phyloP scores from a whole-genome alignment of 2,329 filamentous ascomycete genomes.

The Cercospora sp. region DNA sequence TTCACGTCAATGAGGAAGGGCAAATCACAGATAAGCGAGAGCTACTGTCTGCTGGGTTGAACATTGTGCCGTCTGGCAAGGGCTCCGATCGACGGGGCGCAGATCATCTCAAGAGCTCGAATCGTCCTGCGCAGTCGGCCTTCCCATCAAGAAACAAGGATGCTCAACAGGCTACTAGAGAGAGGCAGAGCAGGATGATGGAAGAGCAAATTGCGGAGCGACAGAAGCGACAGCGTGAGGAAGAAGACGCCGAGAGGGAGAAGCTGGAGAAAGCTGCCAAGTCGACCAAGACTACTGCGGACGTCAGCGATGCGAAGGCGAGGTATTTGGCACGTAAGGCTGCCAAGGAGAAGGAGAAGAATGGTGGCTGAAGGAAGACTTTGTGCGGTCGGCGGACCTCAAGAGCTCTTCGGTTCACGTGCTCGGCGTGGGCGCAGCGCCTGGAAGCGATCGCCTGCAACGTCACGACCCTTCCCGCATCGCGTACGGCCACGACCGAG shows the following conservation, averaged over 20 bases:
- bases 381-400: neutral
- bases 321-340: conserved; percentile 75
- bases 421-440: too few species aligned
- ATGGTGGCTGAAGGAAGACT: conserved; percentile 28
- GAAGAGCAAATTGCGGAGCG: conserved; percentile 73
- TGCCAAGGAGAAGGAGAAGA: conserved; percentile 63
- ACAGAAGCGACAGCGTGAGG: conserved; percentile 69
- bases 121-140: conserved; percentile 31
- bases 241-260: conserved; percentile 65
- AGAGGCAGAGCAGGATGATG: conserved; percentile 76
- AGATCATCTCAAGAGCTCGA: conserved; percentile 37
- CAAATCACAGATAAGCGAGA: conserved; percentile 84
- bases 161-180: conserved; percentile 62
- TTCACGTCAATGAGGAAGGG: conserved; percentile 78
- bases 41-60: conserved; percentile 72
- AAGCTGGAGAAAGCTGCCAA: conserved; percentile 67
- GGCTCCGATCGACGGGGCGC: conserved; percentile 26
- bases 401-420: neutral
- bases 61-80: conserved; percentile 55
- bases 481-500: too few species aligned
- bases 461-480: too few species aligned
- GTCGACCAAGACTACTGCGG: conserved; percentile 73
- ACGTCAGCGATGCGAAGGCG: conserved; percentile 76
- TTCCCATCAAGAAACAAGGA: conserved; percentile 39
- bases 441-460: too few species aligned